Evolutionary conservation across 106 monocot species (phyloP).

Genomic region (Platanthera zijinensis): DNA sequence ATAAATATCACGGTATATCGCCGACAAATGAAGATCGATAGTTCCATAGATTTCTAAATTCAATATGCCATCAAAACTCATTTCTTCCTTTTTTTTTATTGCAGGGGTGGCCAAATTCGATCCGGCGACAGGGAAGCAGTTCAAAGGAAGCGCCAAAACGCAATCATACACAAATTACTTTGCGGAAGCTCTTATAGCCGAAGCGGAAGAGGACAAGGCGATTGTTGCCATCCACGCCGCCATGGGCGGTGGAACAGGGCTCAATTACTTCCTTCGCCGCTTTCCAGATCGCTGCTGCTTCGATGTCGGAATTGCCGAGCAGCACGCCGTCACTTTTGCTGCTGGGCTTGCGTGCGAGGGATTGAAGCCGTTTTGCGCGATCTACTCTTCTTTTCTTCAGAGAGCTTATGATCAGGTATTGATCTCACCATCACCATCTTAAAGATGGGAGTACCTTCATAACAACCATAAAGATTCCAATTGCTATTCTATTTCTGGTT

Average conservation of each 20-base stretch:
- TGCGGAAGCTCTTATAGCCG: slow-evolving; percentile 85
- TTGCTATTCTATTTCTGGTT: background rate
- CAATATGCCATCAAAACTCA: background rate
- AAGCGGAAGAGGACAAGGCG: slow-evolving; percentile 75
- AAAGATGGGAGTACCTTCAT: background rate
- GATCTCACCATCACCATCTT: background rate
- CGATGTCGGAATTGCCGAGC: slow-evolving; percentile 94
- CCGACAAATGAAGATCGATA: background rate
- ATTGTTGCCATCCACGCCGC: slow-evolving; percentile 91
- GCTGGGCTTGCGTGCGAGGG: slow-evolving; percentile 93
- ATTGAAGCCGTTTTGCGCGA: slow-evolving; percentile 86
- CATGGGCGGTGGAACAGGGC: slow-evolving; percentile 93
- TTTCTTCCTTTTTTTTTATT: background rate
- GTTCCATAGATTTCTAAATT: background rate
- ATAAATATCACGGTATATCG: slow-evolving; percentile 82
- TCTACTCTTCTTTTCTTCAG: slow-evolving; percentile 91
- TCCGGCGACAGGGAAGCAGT: slow-evolving; percentile 89
- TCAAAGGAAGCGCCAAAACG: slow-evolving; percentile 47
- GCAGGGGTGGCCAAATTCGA: slow-evolving; percentile 85
- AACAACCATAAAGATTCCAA: background rate
- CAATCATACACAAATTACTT: slow-evolving; percentile 90
- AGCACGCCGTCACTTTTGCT: slow-evolving; percentile 96
- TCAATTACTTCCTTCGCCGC: slow-evolving; percentile 90
- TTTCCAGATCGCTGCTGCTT: slow-evolving; percentile 85
- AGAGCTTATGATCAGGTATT: slow-evolving; percentile 85